Percentiles rank a stretch among this genome's conserved stretches.
phyloP scores from a whole-genome alignment of 805 yeast genomes.

The Ogataea paradorogensis region DNA sequence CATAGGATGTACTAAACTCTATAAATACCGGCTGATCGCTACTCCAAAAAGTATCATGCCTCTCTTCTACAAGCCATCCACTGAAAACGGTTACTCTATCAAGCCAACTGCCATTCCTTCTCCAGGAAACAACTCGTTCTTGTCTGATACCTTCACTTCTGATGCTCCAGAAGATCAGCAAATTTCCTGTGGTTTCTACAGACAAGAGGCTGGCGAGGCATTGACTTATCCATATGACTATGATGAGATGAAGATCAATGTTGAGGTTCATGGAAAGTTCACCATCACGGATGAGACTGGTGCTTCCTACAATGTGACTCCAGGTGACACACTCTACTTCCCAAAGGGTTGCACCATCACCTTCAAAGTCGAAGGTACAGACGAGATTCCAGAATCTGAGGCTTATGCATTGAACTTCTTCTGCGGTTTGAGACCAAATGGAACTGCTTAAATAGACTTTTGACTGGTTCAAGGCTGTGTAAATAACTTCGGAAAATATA shows the following conservation, averaged over 20 bases:
- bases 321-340: conserved; percentile 69
- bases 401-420: conserved; percentile 66
- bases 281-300: conserved; percentile 64
- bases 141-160: conserved; percentile 63
- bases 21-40: conserved; percentile 7
- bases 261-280: conserved; percentile 67
- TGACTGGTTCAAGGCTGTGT: conserved; percentile 9
- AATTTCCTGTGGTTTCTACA: conserved; percentile 66
- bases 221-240: conserved; percentile 63
- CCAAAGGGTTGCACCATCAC: conserved; percentile 67
- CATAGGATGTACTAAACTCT: background rate
- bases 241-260: conserved; percentile 68
- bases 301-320: conserved; percentile 49
- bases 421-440: conserved; percentile 56
- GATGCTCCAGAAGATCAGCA: conserved; percentile 59
- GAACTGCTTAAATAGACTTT: conserved; percentile 26
- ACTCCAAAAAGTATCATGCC: conserved; percentile 41
- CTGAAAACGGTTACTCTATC: conserved; percentile 47
- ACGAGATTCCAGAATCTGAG: conserved; percentile 30
- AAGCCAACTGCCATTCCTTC: conserved; percentile 60
- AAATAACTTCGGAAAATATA: conserved; percentile 4
- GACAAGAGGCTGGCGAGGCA: conserved; percentile 65
- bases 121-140: conserved; percentile 66
- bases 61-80: conserved; percentile 50
- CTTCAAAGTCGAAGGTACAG: conserved; percentile 46